Evolutionary conservation across 176 grass and related monocot genomes (phyloP).

Genomic region (Zizania latifolia): DNA sequence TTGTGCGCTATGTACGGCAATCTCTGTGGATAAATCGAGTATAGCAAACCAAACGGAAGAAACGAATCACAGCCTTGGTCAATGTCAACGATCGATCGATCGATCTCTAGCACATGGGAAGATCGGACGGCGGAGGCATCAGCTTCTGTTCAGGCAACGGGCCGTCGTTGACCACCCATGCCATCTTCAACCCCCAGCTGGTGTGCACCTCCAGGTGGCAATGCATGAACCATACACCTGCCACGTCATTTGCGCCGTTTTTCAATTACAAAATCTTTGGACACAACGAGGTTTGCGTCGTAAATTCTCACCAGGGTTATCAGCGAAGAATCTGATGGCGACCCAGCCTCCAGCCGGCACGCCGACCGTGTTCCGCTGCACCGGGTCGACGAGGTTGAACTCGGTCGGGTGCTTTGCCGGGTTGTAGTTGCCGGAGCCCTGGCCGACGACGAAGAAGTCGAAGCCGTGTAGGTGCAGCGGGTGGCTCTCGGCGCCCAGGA

Average conservation of each 20-base stretch:
- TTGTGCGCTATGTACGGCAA: not conserved
- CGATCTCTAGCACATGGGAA: slow-evolving; percentile 41
- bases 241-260: not conserved
- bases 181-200: slow-evolving; percentile 73
- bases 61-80: slow-evolving; percentile 11
- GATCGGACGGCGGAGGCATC: slow-evolving; percentile 56
- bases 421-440: slow-evolving; percentile 61
- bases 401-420: slow-evolving; percentile 14
- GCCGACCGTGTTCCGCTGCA: slow-evolving; percentile 61
- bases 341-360: slow-evolving; percentile 66
- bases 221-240: slow-evolving; percentile 79
- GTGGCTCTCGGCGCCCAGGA: slow-evolving; percentile 62
- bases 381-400: slow-evolving; percentile 62
- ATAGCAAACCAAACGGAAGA: not conserved
- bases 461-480: slow-evolving; percentile 69
- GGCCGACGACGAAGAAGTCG: slow-evolving; percentile 65
- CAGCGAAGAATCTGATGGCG: slow-evolving; percentile 65
- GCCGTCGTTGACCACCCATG: slow-evolving; percentile 64
- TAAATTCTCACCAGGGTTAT: slow-evolving; percentile 57
- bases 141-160: slow-evolving; percentile 52
- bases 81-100: not conserved
- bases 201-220: slow-evolving; percentile 73
- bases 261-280: not conserved
- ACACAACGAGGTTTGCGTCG: not conserved
- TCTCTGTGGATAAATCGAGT: not conserved